Percentiles rank a stretch among this genome's conserved stretches.
Evolutionary conservation across 441 rosid genomes (phyloP).

Genomic region (Adansonia gregorii): DNA sequence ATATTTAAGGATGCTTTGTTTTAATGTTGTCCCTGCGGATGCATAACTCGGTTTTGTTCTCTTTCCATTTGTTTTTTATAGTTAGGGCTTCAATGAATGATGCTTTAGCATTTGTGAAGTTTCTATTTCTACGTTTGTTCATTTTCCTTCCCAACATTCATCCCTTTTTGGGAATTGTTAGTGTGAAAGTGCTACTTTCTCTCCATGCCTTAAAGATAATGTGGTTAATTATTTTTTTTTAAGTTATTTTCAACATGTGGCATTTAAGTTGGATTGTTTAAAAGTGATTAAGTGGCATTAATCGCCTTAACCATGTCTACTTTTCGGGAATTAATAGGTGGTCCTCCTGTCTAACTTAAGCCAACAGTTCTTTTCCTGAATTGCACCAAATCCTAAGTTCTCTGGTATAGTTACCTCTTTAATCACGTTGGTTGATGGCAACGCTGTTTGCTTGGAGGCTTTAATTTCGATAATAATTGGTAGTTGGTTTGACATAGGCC

Average conservation of each 20-base stretch:
- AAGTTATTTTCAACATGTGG: background rate
- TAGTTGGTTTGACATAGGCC: background rate
- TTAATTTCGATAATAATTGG: background rate
- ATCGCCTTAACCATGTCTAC: background rate
- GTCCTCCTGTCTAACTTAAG: background rate
- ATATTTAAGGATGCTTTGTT: background rate
- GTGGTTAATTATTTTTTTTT: background rate
- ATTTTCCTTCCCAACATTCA: background rate
- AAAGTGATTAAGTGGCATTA: background rate
- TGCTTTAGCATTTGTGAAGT: background rate
- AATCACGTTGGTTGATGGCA: background rate
- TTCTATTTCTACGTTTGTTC: background rate
- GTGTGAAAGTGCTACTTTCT: background rate
- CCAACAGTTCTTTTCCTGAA: background rate
- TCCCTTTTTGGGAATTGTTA: background rate
- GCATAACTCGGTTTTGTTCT: background rate
- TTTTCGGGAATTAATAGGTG: background rate
- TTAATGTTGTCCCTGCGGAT: background rate
- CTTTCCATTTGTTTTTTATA: background rate
- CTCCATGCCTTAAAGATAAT: conserved; percentile 4
- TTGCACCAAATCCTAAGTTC: background rate
- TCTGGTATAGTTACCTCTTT: background rate
- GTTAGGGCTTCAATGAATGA: background rate
- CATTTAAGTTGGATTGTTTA: conserved; percentile 9
- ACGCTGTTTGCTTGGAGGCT: background rate